Evolutionary conservation across 306 rosid species (phyloP).

Genomic region (Cucumis hystrix): DNA sequence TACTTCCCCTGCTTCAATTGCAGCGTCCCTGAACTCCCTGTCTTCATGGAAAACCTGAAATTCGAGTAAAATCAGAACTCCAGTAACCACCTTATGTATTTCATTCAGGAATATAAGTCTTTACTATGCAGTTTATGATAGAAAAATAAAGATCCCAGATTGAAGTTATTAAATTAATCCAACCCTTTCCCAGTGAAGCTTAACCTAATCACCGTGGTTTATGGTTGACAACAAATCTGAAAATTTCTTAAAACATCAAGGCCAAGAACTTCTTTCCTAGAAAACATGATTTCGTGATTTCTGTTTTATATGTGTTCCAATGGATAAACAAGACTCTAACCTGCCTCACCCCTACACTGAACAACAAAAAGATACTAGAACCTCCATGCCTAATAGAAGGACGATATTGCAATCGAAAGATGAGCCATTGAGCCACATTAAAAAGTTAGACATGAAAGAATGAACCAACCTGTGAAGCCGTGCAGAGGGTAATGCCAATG

Average conservation of each 20-base stretch:
- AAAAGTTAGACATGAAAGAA: background rate
- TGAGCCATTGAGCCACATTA: background rate
- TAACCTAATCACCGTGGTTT: background rate
- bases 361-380: background rate
- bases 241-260: background rate
- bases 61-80: background rate
- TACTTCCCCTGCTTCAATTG: slow-evolving; percentile 95
- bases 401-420: background rate
- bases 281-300: background rate
- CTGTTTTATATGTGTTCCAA: background rate
- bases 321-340: background rate
- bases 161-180: background rate
- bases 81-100: background rate
- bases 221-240: background rate
- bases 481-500: slow-evolving; percentile 69
- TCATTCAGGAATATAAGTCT: background rate
- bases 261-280: background rate
- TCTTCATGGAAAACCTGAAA: slow-evolving; percentile 53
- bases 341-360: background rate
- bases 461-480: slow-evolving; percentile 65
- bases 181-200: background rate
- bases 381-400: background rate
- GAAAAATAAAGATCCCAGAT: background rate
- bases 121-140: background rate
- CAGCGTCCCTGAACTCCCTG: slow-evolving; percentile 71